Conservation (phyloP, 1,139 yeast species). For the Suhomyces ambrosiae region DNA sequence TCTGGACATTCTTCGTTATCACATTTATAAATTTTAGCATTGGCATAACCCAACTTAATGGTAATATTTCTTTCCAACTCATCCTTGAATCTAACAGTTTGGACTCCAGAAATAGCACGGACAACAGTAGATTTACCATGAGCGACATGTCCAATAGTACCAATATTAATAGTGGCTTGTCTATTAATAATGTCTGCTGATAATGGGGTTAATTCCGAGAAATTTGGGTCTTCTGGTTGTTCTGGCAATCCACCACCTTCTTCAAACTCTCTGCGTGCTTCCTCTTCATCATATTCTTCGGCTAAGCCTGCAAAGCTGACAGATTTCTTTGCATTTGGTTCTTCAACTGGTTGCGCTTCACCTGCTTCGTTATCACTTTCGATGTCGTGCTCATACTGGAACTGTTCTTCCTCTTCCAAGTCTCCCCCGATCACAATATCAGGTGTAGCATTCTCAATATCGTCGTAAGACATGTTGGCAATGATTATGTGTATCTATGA, state of each 20-base stretch:
- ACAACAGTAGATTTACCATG: constrained; percentile 99
- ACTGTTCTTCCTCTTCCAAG: constrained; percentile 46
- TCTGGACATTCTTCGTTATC: constrained; percentile 85
- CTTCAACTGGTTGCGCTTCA: constrained; percentile 26
- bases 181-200: constrained; percentile 95
- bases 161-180: constrained; percentile 98
- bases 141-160: constrained; percentile 99
- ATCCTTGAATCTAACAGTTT: constrained; percentile 97
- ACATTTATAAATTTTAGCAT: constrained; percentile 96
- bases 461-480: constrained; percentile 53
- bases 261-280: constrained; percentile 80
- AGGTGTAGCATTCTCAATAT: constrained; percentile 83
- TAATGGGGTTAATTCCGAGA: constrained; percentile 74
- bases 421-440: constrained; percentile 82
- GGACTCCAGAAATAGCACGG: constrained; percentile 98
- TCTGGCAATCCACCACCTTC: constrained; percentile 99
- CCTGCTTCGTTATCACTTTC: constrained; percentile 53
- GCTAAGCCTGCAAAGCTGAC: constrained; percentile 77
- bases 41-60: constrained; percentile 97
- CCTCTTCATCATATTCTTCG: constrained; percentile 66
- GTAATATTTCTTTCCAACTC: constrained; percentile 99
- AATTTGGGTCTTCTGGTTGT: constrained; percentile 89
- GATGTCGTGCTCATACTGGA: constrained; percentile 45
- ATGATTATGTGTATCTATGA: constrained; percentile 5
- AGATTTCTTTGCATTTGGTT: constrained; percentile 61